Percentiles rank a stretch among this genome's conserved stretches.
phyloP scores from a whole-genome alignment of 176 grass and related monocot species.

The Ananas comosus region DNA sequence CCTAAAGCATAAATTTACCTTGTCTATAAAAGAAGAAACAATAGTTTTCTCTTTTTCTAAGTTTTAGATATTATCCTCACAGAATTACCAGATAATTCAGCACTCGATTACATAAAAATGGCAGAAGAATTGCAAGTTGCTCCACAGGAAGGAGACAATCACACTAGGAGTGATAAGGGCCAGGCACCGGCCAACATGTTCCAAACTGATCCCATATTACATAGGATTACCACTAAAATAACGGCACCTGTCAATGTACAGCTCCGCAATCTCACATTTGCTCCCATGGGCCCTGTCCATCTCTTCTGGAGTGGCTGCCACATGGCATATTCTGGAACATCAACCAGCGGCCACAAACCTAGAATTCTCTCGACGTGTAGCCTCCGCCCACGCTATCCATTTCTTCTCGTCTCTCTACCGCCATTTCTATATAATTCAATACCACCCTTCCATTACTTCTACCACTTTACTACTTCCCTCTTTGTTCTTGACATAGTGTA shows the following conservation, averaged over 20 bases:
- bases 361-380: background rate
- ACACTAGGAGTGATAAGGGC: background rate
- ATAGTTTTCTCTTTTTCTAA: too few relatives aligned
- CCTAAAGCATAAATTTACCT: too few relatives aligned
- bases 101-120: too few relatives aligned
- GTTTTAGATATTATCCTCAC: too few relatives aligned
- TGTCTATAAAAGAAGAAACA: too few relatives aligned
- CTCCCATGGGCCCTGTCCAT: background rate
- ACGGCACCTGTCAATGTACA: background rate
- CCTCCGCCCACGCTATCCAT: background rate
- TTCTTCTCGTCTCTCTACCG: background rate
- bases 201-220: background rate
- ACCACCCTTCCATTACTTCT: background rate
- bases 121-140: too few relatives aligned
- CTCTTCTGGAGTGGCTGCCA: background rate
- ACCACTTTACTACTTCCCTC: background rate
- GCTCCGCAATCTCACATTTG: background rate
- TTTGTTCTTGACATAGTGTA: background rate
- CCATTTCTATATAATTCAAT: background rate
- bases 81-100: too few relatives aligned
- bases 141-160: too few relatives aligned
- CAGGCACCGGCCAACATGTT: background rate
- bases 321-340: slow-evolving; percentile 5
- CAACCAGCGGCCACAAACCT: background rate
- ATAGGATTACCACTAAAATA: background rate